Percentiles rank a stretch among this genome's conserved stretches.
Evolutionary conservation across 2,329 filamentous ascomycete species (phyloP).

Genomic region (Calonectria fujianensis): DNA sequence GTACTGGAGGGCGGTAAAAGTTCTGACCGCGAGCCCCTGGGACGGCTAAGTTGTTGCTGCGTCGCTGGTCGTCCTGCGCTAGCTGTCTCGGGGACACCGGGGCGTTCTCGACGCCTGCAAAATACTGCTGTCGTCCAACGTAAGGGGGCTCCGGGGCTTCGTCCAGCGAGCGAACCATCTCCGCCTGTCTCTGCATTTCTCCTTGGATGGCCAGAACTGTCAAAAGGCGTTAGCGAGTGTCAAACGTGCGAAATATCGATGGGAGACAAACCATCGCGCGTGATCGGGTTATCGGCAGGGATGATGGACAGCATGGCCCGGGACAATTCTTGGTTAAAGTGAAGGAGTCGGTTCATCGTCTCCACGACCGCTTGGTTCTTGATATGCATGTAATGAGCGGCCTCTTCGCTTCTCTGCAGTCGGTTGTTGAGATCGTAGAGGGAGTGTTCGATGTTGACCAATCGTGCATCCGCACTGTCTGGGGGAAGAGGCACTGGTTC

Average conservation of each 20-base stretch:
- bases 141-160: constrained; percentile 82
- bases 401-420: constrained; percentile 89
- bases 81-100: constrained; percentile 92
- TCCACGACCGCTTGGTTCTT: constrained; percentile 90
- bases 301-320: constrained; percentile 83
- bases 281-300: constrained; percentile 84
- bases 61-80: constrained; percentile 88
- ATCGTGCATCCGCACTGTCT: constrained; percentile 85
- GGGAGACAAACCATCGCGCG: constrained; percentile 84
- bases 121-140: constrained; percentile 80
- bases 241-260: constrained; percentile 53
- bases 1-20: constrained; percentile 85
- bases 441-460: constrained; percentile 86
- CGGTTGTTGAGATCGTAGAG: constrained; percentile 87
- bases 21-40: constrained; percentile 74
- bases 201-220: constrained; percentile 74
- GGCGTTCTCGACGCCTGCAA: constrained; percentile 81
- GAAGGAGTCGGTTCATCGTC: constrained; percentile 79
- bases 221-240: constrained; percentile 65
- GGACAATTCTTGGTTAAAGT: constrained; percentile 91
- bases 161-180: constrained; percentile 74
- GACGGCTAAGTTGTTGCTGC: constrained; percentile 81
- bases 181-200: constrained; percentile 77
- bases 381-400: constrained; percentile 84
- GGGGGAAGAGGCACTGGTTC: constrained; percentile 83